Evolutionary conservation across 2,329 filamentous ascomycete species (phyloP).

Genomic region (Pseudopyricularia javanii): DNA sequence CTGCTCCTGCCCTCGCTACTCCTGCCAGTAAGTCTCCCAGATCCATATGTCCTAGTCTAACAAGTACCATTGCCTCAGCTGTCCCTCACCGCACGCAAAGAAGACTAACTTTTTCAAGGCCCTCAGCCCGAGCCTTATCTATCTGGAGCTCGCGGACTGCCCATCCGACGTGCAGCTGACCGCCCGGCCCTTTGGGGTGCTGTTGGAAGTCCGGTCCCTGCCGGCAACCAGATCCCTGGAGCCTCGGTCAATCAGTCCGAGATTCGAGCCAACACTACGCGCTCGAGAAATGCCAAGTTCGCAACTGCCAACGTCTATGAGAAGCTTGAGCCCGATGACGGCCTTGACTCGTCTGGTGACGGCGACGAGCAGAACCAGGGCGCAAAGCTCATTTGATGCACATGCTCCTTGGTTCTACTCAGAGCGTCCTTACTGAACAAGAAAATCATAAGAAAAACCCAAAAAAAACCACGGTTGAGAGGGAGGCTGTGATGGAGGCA

Average conservation of each 20-base stretch:
- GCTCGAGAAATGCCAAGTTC: neutral
- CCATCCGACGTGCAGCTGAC: neutral
- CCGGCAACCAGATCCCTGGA: neutral
- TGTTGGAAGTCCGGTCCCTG: neutral
- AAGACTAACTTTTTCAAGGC: neutral
- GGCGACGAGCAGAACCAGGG: neutral
- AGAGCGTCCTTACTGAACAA: neutral
- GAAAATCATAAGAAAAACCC: neutral
- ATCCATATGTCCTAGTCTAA: neutral
- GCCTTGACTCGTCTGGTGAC: neutral
- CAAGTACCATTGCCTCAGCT: neutral
- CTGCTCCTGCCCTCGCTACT: neutral
- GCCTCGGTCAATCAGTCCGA: neutral
- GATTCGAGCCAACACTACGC: neutral
- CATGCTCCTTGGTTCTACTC: neutral
- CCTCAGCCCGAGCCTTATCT: neutral
- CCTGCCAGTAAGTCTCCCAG: slow-evolving; percentile 1
- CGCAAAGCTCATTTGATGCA: neutral
- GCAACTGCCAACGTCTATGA: neutral
- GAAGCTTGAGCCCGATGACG: neutral
- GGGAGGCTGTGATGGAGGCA: neutral
- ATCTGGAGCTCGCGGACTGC: neutral
- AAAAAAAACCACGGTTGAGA: neutral
- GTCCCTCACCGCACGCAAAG: neutral
- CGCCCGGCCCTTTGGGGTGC: neutral